phyloP scores from a whole-genome alignment of 192 early-diverging fungal species.

The Backusella psychrophila region DNA sequence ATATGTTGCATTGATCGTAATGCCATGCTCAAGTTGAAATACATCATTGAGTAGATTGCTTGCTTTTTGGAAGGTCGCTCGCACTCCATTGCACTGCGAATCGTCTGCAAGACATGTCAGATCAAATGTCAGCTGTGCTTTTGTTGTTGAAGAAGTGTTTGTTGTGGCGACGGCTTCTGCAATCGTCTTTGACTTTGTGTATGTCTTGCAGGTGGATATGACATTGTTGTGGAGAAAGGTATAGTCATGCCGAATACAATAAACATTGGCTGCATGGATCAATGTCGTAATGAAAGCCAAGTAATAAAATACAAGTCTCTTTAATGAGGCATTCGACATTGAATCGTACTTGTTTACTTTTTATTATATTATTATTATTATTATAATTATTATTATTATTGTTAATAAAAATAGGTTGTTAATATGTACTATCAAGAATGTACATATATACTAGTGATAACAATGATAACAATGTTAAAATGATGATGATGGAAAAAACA shows the following conservation, averaged over 20 bases:
- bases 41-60: constrained; percentile 24
- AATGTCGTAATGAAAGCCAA: not conserved
- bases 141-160: not conserved
- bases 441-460: not conserved
- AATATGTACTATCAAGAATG: not conserved
- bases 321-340: not conserved
- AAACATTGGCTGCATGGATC: not conserved
- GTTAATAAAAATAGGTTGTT: not conserved
- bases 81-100: constrained; percentile 20
- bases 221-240: not conserved
- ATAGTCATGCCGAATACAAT: not conserved
- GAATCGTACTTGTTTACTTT: not conserved
- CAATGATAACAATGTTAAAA: too few species aligned
- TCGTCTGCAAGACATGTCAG: constrained; percentile 8
- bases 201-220: not conserved
- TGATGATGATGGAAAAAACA: too few species aligned
- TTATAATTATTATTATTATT: not conserved
- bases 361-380: not conserved
- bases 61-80: constrained; percentile 20
- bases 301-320: not conserved
- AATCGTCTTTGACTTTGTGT: not conserved
- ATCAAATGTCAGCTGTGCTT: not conserved
- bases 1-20: constrained; percentile 38
- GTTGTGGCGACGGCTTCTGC: not conserved
- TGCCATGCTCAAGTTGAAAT: constrained; percentile 17